Conservation (phyloP, 352 stramenopile species). For the Phytophthora aleatoria region DNA sequence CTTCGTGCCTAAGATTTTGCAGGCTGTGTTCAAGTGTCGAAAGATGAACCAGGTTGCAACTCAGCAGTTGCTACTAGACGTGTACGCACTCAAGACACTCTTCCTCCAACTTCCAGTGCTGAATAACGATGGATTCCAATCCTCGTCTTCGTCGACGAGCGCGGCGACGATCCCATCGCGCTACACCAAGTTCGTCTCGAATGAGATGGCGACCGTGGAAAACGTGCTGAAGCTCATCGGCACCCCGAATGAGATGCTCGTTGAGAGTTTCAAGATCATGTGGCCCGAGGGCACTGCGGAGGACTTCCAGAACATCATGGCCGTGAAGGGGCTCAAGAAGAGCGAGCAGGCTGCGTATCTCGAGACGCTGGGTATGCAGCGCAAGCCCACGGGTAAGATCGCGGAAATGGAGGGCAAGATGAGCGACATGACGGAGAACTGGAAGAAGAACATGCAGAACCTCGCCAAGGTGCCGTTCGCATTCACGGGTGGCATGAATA, state of each 20-base stretch:
- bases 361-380: constrained; percentile 71
- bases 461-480: constrained; percentile 79
- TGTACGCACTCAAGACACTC: constrained; percentile 97
- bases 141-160: constrained; percentile 45
- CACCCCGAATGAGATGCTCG: constrained; percentile 94
- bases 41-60: constrained; percentile 96
- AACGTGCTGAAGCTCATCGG: constrained; percentile 98
- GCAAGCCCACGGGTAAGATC: constrained; percentile 68
- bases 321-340: constrained; percentile 92
- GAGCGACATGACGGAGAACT: constrained; percentile 86
- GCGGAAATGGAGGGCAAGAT: constrained; percentile 87
- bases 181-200: constrained; percentile 98
- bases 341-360: constrained; percentile 66
- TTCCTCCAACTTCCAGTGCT: constrained; percentile 95
- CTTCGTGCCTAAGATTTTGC: constrained; percentile 92
- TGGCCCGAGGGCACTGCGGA: constrained; percentile 92
- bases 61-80: constrained; percentile 98
- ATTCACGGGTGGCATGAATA: constrained; percentile 54
- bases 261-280: constrained; percentile 97
- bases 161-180: constrained; percentile 85
- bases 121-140: constrained; percentile 49
- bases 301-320: constrained; percentile 96
- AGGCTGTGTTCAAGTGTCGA: constrained; percentile 90
- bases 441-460: constrained; percentile 88
- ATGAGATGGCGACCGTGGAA: constrained; percentile 96